A percentile compares a stretch with the other conserved stretches of the same genome.
Evolutionary conservation across 2,329 filamentous ascomycete species (phyloP).

Genomic region (Colletotrichum camelliae): DNA sequence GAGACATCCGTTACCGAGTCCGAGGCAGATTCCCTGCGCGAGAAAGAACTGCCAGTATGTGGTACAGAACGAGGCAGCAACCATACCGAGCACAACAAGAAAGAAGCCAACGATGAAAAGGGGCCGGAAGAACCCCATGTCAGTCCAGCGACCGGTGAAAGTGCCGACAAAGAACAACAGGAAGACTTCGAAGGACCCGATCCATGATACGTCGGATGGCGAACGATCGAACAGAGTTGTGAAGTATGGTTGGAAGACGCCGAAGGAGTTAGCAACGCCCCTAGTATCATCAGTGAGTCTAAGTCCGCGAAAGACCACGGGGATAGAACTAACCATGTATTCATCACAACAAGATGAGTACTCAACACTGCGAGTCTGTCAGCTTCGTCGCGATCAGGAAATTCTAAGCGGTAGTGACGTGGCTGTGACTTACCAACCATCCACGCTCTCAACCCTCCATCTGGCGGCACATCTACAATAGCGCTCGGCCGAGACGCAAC

Average conservation of each 20-base stretch:
- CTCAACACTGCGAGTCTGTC: slow-evolving; percentile 33
- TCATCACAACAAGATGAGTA: slow-evolving; percentile 52
- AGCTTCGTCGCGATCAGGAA: neutral
- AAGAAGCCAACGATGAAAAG: slow-evolving; percentile 44
- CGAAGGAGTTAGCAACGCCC: slow-evolving; percentile 62
- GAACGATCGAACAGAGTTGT: slow-evolving; percentile 39
- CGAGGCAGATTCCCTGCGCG: slow-evolving; percentile 59
- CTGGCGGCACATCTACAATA: slow-evolving; percentile 53
- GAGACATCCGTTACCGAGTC: slow-evolving; percentile 64
- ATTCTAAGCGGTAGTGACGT: neutral
- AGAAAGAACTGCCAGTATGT: slow-evolving; percentile 62
- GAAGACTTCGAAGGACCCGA: slow-evolving; percentile 60
- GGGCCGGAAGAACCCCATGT: slow-evolving; percentile 56
- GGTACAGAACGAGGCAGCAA: slow-evolving; percentile 47
- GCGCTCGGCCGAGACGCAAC: slow-evolving; percentile 44
- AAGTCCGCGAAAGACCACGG: neutral
- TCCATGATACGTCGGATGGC: slow-evolving; percentile 57
- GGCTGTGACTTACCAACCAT: slow-evolving; percentile 39
- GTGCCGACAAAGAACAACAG: slow-evolving; percentile 60
- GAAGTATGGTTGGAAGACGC: slow-evolving; percentile 61
- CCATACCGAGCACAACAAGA: slow-evolving; percentile 51
- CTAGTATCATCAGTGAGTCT: slow-evolving; percentile 23
- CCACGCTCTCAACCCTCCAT: slow-evolving; percentile 56
- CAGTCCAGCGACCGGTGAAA: slow-evolving; percentile 56
- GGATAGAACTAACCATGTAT: slow-evolving; percentile 45